Base-by-base conservation (phyloP, 2,329 filamentous ascomycete species). In the Arachnomyces sp. region DNA sequence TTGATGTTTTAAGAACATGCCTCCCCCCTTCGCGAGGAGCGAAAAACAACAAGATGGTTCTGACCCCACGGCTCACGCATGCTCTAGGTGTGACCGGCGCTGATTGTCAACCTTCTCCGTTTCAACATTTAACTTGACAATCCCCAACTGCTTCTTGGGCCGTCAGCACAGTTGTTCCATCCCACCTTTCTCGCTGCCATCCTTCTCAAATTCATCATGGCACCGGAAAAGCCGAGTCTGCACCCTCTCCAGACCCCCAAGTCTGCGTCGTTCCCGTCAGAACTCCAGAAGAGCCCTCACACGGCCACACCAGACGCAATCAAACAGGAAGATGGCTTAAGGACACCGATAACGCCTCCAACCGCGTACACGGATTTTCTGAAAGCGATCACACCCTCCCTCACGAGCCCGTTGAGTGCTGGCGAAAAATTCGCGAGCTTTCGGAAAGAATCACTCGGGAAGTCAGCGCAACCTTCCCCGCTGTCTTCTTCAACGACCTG, bases 291-390 rank as follows among this genome's bases (percentile, higher is more conserved):
- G 20, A 25, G 20, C 20, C 20, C 20, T 25, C 54, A 81, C 34
- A 76, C 74, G 49, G 89, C 81, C 49, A 54, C 55, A 20, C 47
- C 51, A 5, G 67, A 72, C 40, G 72, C 75, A 52, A 76, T 89
- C 70, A 90, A 89, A 63, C 75, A 83, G 51, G 72, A 82, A 42
- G 75, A 80, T 43, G 64, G 72, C 33, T 64, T 79, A 43, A 82
- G 80, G 66, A 95, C 89, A 3, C 89, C 89, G 36, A 94, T 96
- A 61, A 93, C 84, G 38, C 90, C 90, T 38, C 90, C 90, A 2
- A 72, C 77, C 15, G 89, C 90, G 43, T 96, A 96, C 60, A 82
- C 86, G 50, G 88, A 96, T 57, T 96, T 95, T 58, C 79, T 96
- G 47, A 90, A 88, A 66, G 80, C 81, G 44, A 79, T 93, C 65